These are phyloP conservation scores for Lachancea fermentati DNA, from an alignment of 805 yeast genomes.

Conservation along the genomic window DNA sequence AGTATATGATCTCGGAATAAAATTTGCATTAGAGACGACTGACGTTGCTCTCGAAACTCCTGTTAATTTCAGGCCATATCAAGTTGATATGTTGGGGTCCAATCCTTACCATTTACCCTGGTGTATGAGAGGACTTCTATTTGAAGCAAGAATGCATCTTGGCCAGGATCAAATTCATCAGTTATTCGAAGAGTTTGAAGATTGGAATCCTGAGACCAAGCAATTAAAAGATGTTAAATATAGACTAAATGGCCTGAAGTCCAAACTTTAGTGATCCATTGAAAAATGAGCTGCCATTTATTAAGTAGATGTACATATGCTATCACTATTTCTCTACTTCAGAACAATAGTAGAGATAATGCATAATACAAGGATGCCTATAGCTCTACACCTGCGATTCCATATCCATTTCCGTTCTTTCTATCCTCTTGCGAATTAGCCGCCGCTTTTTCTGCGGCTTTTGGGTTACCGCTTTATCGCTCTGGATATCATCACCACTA, in stretches of 20 bases:
- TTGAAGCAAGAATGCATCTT: slow-evolving; percentile 50
- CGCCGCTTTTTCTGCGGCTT: slow-evolving; percentile 13
- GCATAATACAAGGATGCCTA: neutral
- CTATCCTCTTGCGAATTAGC: slow-evolving; percentile 20
- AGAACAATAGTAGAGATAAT: no score
- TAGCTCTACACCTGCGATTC: slow-evolving; percentile 3
- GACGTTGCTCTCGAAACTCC: slow-evolving; percentile 43
- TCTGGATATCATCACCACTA: slow-evolving; percentile 9
- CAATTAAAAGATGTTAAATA: slow-evolving; percentile 78
- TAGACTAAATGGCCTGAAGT: slow-evolving; percentile 52
- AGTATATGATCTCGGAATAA: slow-evolving; percentile 76
- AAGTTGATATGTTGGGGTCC: slow-evolving; percentile 57
- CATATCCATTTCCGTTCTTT: slow-evolving; percentile 11
- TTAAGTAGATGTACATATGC: no score
- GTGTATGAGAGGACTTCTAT: slow-evolving; percentile 81
- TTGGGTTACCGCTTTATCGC: neutral
- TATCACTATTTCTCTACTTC: no score
- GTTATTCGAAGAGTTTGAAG: slow-evolving; percentile 65
- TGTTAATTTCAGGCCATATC: slow-evolving; percentile 40
- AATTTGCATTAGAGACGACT: slow-evolving; percentile 70
- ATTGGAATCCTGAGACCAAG: slow-evolving; percentile 85
- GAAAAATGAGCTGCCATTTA: neutral
- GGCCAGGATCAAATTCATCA: slow-evolving; percentile 54
- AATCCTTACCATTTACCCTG: slow-evolving; percentile 90
- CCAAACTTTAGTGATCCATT: slow-evolving; percentile 13